Conservation (phyloP, 2,329 filamentous ascomycete genomes). For the Fusarium sp. region DNA sequence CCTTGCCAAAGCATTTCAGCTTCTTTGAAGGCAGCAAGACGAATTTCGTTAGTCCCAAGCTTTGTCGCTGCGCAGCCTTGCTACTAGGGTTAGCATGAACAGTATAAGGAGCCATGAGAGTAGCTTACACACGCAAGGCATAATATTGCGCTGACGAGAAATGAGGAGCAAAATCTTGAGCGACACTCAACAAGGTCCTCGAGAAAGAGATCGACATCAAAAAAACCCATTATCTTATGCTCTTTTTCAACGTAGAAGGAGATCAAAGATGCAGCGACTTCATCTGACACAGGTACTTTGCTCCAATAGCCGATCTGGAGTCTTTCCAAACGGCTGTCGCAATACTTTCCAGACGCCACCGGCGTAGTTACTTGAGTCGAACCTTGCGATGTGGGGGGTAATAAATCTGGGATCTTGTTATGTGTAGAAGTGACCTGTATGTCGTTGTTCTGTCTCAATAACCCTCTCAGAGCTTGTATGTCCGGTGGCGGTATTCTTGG, state of each 20-base stretch:
- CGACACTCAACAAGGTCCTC: background rate
- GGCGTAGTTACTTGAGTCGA: background rate
- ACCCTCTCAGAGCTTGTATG: background rate
- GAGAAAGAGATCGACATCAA: background rate
- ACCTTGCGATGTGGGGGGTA: too few species aligned
- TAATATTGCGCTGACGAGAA: background rate
- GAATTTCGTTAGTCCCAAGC: background rate
- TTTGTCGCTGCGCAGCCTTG: background rate
- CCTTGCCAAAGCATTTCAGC: background rate
- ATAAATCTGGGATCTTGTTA: too few species aligned
- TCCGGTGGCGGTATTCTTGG: background rate
- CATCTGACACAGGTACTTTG: background rate
- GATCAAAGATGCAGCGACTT: background rate
- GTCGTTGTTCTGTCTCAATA: background rate
- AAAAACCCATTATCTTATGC: background rate
- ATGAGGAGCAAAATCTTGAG: background rate
- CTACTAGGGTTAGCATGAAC: background rate
- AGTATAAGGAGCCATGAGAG: background rate
- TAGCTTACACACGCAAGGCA: background rate
- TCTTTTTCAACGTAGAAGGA: background rate
- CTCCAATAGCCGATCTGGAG: background rate
- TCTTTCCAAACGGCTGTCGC: background rate
- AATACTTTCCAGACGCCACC: background rate
- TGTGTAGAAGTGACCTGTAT: background rate
- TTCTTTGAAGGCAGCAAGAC: background rate